Evolutionary conservation across 495 filamentous ascomycete genomes (phyloP).

Genomic region (Penicilliopsis zonata): DNA sequence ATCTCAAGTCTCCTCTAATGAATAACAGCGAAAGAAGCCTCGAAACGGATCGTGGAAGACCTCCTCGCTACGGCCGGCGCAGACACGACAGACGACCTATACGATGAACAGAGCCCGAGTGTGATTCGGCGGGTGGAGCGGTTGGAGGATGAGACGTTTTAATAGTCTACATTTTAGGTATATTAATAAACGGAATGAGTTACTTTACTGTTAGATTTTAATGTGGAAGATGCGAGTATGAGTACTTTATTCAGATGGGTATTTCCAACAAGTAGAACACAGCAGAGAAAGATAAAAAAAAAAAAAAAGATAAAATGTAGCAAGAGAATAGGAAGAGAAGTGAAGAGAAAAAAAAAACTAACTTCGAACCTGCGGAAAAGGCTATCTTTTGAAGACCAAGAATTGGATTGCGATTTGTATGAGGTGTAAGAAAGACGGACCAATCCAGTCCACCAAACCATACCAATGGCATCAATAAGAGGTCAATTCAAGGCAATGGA

Average conservation of each 20-base stretch:
- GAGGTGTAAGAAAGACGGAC: too few species aligned
- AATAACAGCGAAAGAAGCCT: conserved; percentile 68
- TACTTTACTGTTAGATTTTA: conserved; percentile 1
- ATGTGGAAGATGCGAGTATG: neutral
- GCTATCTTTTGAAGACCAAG: too few species aligned
- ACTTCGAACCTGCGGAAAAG: conserved; percentile 18
- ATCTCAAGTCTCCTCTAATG: neutral
- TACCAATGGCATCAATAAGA: too few species aligned
- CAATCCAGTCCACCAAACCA: too few species aligned
- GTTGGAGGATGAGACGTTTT: conserved; percentile 64
- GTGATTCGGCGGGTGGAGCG: conserved; percentile 55
- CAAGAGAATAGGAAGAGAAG: conserved; percentile 3
- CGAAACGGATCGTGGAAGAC: conserved; percentile 83
- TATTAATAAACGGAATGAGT: neutral
- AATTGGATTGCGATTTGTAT: too few species aligned
- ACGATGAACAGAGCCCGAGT: conserved; percentile 59
- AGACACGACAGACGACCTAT: conserved; percentile 28
- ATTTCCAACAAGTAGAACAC: conserved; percentile 2
- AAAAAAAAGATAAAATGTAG: conserved; percentile 1
- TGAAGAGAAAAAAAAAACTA: conserved; percentile 7
- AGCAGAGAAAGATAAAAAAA: conserved; percentile 1
- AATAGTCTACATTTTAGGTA: conserved; percentile 2
- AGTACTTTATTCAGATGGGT: neutral
- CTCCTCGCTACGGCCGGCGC: conserved; percentile 66
- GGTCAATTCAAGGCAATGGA: too few species aligned